A percentile compares a stretch with the other conserved stretches of the same genome.
Evolutionary conservation across 768 basidiomycete species (phyloP).

Genomic region (Collybia sp.): DNA sequence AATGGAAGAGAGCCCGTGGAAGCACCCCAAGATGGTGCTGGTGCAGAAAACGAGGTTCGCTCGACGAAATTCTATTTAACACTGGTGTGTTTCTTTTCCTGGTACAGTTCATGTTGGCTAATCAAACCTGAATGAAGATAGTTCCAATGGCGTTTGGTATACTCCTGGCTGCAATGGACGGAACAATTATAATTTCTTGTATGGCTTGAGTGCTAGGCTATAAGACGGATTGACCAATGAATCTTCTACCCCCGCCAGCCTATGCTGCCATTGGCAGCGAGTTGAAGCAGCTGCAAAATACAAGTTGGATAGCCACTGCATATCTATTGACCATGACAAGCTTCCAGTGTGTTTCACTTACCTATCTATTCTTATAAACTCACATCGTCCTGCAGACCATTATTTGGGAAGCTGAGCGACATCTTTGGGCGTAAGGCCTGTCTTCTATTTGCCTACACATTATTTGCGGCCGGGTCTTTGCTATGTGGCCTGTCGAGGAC

Average conservation of each 20-base stretch:
- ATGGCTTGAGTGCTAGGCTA: slow-evolving; percentile 5
- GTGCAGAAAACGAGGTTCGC: slow-evolving; percentile 15
- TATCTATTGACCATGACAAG: slow-evolving; percentile 58
- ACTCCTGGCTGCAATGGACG: slow-evolving; percentile 44
- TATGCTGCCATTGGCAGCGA: slow-evolving; percentile 56
- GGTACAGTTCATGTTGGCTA: background rate
- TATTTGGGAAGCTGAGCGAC: slow-evolving; percentile 63
- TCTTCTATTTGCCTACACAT: slow-evolving; percentile 46
- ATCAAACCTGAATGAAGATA: slow-evolving; percentile 19
- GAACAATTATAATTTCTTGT: slow-evolving; percentile 46
- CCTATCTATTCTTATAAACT: background rate
- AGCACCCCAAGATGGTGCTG: slow-evolving; percentile 11
- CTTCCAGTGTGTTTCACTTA: slow-evolving; percentile 39
- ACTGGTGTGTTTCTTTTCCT: too few relatives aligned
- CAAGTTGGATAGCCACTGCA: slow-evolving; percentile 63
- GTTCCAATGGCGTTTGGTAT: slow-evolving; percentile 45
- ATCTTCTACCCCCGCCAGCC: slow-evolving; percentile 20
- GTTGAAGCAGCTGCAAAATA: slow-evolving; percentile 56
- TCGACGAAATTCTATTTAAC: too few relatives aligned
- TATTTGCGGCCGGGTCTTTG: slow-evolving; percentile 51
- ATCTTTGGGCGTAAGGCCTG: slow-evolving; percentile 61
- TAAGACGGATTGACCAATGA: too few relatives aligned
- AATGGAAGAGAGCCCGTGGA: slow-evolving; percentile 4
- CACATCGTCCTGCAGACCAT: slow-evolving; percentile 31
- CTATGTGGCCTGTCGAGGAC: slow-evolving; percentile 48